phyloP scores from a whole-genome alignment of 1,284 basidiomycete genomes.

The Xerocomus tenax region DNA sequence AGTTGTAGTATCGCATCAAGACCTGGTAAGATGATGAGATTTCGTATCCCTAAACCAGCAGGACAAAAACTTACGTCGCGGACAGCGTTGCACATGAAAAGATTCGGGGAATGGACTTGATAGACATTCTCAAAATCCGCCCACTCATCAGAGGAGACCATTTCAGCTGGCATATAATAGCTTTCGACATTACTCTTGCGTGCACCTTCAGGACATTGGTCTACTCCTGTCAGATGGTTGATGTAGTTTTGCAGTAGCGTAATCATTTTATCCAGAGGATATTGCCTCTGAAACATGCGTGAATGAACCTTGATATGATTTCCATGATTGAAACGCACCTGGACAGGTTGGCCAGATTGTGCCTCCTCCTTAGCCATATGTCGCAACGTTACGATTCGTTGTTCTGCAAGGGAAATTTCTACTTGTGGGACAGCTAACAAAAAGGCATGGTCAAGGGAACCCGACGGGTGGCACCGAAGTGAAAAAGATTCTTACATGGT shows the following conservation, averaged over 20 bases:
- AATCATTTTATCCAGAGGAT: constrained; percentile 45
- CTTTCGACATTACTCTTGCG: constrained; percentile 31
- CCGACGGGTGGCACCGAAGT: not conserved
- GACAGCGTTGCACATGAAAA: constrained; percentile 73
- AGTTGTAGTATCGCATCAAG: constrained; percentile 85
- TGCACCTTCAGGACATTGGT: constrained; percentile 33
- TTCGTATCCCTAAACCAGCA: constrained; percentile 1
- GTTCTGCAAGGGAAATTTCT: constrained; percentile 58
- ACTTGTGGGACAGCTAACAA: constrained; percentile 53
- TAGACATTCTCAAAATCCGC: constrained; percentile 84
- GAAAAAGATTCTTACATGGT: constrained; percentile 45
- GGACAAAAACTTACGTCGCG: constrained; percentile 52
- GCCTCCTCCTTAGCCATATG: constrained; percentile 25
- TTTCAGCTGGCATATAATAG: constrained; percentile 61
- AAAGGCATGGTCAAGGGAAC: not conserved
- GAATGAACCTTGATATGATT: not conserved
- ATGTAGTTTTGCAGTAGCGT: constrained; percentile 56
- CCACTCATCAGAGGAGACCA: constrained; percentile 64
- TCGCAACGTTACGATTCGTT: constrained; percentile 48
- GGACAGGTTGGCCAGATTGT: constrained; percentile 4
- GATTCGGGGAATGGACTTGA: constrained; percentile 80
- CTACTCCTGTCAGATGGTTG: constrained; percentile 43
- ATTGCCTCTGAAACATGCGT: constrained; percentile 23
- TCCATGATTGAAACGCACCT: constrained; percentile 14
- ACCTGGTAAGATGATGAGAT: constrained; percentile 40